Evolutionary conservation across 371 early-diverging fungal species (phyloP), one percentile per base, ranked within the genome.

Genomic region (Haplosporangium sp.): DNA sequence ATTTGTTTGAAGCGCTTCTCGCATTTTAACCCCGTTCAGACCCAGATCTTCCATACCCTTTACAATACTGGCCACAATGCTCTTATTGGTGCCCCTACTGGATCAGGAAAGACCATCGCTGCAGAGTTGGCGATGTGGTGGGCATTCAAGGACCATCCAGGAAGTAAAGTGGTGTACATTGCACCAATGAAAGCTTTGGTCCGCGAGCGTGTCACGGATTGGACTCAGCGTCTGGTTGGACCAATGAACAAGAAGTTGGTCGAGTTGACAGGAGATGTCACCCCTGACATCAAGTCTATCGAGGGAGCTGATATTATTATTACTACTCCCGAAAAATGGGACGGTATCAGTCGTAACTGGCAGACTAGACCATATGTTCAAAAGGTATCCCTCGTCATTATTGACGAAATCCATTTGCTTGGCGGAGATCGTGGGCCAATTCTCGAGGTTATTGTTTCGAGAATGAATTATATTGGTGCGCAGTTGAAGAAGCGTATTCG

Each of bases 181-280:
- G 99, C 99, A 4, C 99, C 99, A n/a, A 92, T 99, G 88, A 99
- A 99, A 84, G 99, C 99, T 0, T 88, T 99, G 56, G 99, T 99
- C n/a, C 92, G 96, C 37, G 99, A 99, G 85, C 92, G 99, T 63
- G 95, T 96, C 10, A 85, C 75, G 4, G 99, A 99, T 82, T 98
- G 99, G 96, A 86, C 87, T 35, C 77, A 84, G 34, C 93, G 97
- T n/a, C 84, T 96, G 63, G 88, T 88, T 0, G 88, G 90, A 0
- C 88, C 91, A 0, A 92, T 97, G 94, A 89, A 91, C 58, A 89
- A 88, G 79, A 90, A 86, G 20, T 83, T 98, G 62, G 96, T 97
- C 13, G 99, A 99, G 86, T 88, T 98, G 85, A 99, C 99, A 6
- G 99, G 99, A 58, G 99, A 99, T 78, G 95, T 96, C 0, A 95